phyloP scores from a whole-genome alignment of 164 flowering plant species.

The Taxillus chinensis region DNA sequence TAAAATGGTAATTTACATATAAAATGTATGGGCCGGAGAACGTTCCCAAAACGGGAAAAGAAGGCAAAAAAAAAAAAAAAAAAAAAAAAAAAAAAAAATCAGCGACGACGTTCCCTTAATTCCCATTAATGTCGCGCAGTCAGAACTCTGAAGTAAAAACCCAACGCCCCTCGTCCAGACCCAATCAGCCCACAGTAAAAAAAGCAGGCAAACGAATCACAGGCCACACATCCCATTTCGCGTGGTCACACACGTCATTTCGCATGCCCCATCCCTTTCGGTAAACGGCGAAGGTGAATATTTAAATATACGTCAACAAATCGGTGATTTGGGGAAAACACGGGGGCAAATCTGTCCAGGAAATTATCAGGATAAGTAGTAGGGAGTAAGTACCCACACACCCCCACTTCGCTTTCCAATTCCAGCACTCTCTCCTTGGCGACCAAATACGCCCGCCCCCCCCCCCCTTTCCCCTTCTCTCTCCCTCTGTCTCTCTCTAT shows the following conservation, averaged over 20 bases:
- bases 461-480: conserved; percentile 6
- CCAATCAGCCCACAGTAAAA: too few species aligned
- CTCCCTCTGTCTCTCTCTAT: neutral
- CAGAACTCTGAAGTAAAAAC: too few species aligned
- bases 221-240: neutral
- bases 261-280: neutral
- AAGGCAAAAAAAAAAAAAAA: too few species aligned
- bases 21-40: too few species aligned
- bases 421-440: conserved; percentile 3
- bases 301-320: conserved; percentile 7
- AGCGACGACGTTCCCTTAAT: too few species aligned
- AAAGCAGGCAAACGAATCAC: too few species aligned
- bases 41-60: too few species aligned
- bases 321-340: conserved; percentile 6
- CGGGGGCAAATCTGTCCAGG: conserved; percentile 36
- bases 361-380: conserved; percentile 16
- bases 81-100: too few species aligned
- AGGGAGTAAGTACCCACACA: too few species aligned
- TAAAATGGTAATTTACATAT: too few species aligned
- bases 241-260: neutral
- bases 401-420: conserved; percentile 37
- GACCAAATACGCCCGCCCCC: conserved; percentile 6
- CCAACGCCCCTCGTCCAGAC: too few species aligned
- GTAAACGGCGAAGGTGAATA: neutral
- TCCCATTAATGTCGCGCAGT: too few species aligned